Evolutionary conservation across 169 alveolate genomes (phyloP), one percentile per base, ranked within the genome.

Genomic region (Cryptosporidium xiaoi): DNA sequence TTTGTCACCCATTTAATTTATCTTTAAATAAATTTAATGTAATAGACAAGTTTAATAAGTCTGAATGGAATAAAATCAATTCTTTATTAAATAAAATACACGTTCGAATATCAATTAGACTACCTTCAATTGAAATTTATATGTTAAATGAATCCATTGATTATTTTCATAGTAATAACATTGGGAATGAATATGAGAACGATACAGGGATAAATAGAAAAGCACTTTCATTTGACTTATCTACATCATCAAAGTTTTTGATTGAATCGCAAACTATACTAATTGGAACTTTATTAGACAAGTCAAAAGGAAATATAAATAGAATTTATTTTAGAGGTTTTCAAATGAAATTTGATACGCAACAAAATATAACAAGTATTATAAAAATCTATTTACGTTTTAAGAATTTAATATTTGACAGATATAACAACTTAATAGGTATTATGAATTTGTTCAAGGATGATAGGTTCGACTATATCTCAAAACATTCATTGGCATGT

Each of bases 341-440:
- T 34, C 87, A 77, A 48, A 48, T 77, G 69, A 77, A 77, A 36
- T 77, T 77, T 60, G 87, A 77, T 62, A 77, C 87, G 12, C 87
- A 60, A 16, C 87, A 77, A 48, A 60, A 56, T 50, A 56, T 77
- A 27, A 60, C 87, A 2, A 77, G 71, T 31, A 48, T 77, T 15
- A 60, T 77, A 24, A 56, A 56, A 53, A 12, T 77, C 2, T 77
- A 77, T 36, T 27, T 62, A 20, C 36, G 87, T 36, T 60, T 77
- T 56, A 77, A 77, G 34, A 77, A 77, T 46, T 18, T 77, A 8
- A 36, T 77, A 24, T 46, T 24, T 7, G 71, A 56, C 34, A 56
- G 87, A 34, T 77, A 77, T 15, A 62, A 62, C 8, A 62, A 77
- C 36, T 44, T 77, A 27, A 77, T 77, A 27, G 77, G 62, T 4